A percentile compares a stretch with the other conserved stretches of the same genome.
phyloP scores from a whole-genome alignment of 129 eudicot genomes.

The Heracleum sosnowskyi region DNA sequence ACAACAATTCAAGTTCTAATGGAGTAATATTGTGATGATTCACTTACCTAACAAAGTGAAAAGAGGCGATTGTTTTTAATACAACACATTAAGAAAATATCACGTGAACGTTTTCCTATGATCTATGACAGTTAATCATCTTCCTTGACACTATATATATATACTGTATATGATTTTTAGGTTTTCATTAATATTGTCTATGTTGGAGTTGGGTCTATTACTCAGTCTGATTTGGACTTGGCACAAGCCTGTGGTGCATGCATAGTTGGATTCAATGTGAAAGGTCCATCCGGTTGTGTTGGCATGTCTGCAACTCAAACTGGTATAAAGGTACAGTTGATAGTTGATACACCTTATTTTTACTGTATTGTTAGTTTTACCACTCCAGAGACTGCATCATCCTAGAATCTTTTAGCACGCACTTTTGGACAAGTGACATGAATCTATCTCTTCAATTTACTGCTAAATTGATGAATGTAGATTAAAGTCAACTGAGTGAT shows the following conservation, averaged over 20 bases:
- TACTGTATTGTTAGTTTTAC: neutral
- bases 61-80: neutral
- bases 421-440: neutral
- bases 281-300: constrained; percentile 41
- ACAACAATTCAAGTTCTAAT: neutral
- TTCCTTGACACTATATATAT: neutral
- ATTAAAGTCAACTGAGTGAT: constrained; percentile 63
- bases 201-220: constrained; percentile 82
- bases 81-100: too few species aligned
- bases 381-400: neutral
- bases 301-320: constrained; percentile 54
- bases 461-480: constrained; percentile 20
- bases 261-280: constrained; percentile 83
- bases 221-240: constrained; percentile 78
- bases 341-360: neutral
- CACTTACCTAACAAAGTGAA: neutral
- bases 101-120: neutral
- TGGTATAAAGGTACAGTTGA: constrained; percentile 47
- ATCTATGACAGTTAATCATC: neutral
- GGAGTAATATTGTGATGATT: neutral
- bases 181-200: constrained; percentile 69
- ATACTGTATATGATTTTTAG: constrained; percentile 30
- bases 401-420: neutral
- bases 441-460: neutral
- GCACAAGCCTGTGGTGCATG: constrained; percentile 81